Evolutionary conservation across 306 rosid genomes (phyloP), one percentile per base, ranked within the genome.

Genomic region (Hippophae tibetana): DNA sequence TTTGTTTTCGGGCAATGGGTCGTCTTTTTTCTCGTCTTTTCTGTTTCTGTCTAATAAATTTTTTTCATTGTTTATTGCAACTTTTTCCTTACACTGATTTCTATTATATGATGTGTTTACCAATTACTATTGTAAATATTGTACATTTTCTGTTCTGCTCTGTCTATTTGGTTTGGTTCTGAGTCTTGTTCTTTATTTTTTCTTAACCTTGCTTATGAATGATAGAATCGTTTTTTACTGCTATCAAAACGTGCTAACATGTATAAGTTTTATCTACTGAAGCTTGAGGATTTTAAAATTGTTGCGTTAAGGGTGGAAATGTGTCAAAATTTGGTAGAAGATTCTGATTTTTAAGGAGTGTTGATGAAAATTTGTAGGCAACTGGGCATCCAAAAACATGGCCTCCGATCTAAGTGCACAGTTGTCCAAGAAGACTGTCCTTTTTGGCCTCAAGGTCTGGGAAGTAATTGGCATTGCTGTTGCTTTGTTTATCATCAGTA

Each of bases 361-460:
- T 72, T 47, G 54, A 14, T 72, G 63, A 62, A 13, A 74, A 56
- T 48, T 25, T 79, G 78, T 70, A 84, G 86, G 86, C 69, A 62
- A 53, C 57, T 14, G 40, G 73, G 62, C 42, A 64, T 46, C 6
- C 64, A 52, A 44, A 18, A 66, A 61, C 57, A 90, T 90, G 97
- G 85, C 78, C 64, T 64, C 74, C 42, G 64, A 69, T 83, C 89
- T 90, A 43, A 81, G 69, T 54, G 78, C 77, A 46, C 87, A 78
- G 62, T 70, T 90, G 13, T 84, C 94, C 58, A 83, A 85, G 95
- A 73, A 71, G 74, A 80, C 89, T 59, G 59, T 65, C 41, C 41
- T 87, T 54, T 65, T 85, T 46, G 82, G 76, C 63, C 82, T 90
- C 7, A 81, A 84, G 78, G 94, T 85, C 64, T 90, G 98, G 98